phyloP scores from a whole-genome alignment of 805 yeast genomes.

The Priceomyces medius region DNA sequence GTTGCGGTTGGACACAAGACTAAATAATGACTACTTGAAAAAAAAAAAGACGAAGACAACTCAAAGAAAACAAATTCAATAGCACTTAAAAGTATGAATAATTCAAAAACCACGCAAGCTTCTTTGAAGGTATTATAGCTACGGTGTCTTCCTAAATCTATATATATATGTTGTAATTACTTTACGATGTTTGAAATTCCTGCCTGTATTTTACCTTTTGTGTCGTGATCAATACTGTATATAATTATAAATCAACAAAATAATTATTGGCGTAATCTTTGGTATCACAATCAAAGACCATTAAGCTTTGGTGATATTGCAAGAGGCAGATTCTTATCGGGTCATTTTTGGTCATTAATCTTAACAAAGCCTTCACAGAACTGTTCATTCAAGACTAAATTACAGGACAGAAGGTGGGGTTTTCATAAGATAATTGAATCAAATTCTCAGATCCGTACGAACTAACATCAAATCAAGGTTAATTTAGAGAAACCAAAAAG shows the following conservation, averaged over 20 bases:
- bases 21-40: no score
- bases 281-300: constrained; percentile 1
- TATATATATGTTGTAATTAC: background rate
- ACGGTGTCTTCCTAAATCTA: background rate
- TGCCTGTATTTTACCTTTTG: background rate
- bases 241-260: background rate
- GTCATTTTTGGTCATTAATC: background rate
- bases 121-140: no score
- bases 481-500: no score
- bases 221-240: constrained; percentile 1
- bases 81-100: no score
- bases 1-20: no score
- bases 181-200: background rate
- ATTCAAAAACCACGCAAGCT: no score
- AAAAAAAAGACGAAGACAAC: no score
- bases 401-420: no score
- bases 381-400: no score
- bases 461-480: no score
- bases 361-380: background rate
- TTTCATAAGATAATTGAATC: no score
- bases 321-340: background rate
- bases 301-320: background rate
- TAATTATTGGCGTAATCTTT: constrained; percentile 1
- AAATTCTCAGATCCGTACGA: background rate
- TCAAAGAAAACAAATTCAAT: background rate